Evolutionary conservation across 164 flowering plant genomes (phyloP).

Genomic region (Hamamelis virginiana): DNA sequence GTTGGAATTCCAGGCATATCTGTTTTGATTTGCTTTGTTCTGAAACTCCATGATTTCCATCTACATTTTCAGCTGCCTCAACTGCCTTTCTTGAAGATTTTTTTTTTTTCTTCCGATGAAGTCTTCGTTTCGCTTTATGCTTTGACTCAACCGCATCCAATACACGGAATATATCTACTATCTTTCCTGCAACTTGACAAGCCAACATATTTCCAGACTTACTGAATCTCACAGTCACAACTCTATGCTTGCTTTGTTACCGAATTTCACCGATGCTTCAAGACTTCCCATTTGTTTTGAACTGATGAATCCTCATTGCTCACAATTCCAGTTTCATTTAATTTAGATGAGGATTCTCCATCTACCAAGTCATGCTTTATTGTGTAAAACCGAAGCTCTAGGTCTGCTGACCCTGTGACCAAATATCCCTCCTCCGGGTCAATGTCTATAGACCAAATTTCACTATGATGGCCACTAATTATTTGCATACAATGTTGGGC

Average conservation of each 20-base stretch:
- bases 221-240: constrained; percentile 77
- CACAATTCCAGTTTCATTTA: constrained; percentile 24
- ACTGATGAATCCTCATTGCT: constrained; percentile 26
- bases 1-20: constrained; percentile 77
- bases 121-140: constrained; percentile 83
- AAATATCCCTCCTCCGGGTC: constrained; percentile 76
- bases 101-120: constrained; percentile 74
- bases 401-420: constrained; percentile 87
- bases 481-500: constrained; percentile 94
- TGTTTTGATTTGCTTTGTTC: constrained; percentile 73
- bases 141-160: constrained; percentile 76
- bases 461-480: constrained; percentile 92
- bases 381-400: constrained; percentile 71
- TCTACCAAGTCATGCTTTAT: constrained; percentile 47
- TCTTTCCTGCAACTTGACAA: constrained; percentile 93
- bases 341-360: constrained; percentile 16
- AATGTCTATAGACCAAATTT: constrained; percentile 90
- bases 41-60: constrained; percentile 21
- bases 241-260: constrained; percentile 84
- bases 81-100: constrained; percentile 39
- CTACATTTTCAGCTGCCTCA: constrained; percentile 48
- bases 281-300: constrained; percentile 66
- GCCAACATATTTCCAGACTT: constrained; percentile 83
- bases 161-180: constrained; percentile 72
- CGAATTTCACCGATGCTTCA: constrained; percentile 81